These are phyloP conservation scores for Lactifluus volemus DNA, from an alignment of 768 basidiomycete species.

Conservation along the genomic window DNA sequence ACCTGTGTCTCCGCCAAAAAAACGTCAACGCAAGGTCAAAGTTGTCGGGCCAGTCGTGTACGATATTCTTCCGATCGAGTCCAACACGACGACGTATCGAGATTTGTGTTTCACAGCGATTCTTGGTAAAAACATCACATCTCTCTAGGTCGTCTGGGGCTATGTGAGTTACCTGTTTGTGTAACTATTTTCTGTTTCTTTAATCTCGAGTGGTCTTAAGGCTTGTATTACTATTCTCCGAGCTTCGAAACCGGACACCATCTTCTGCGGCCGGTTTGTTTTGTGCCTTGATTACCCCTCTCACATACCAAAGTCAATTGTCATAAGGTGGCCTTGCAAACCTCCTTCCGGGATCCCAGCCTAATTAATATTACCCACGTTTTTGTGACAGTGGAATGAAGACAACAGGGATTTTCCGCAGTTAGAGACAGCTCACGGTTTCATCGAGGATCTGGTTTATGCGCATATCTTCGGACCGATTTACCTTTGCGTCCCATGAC, in stretches of 20 bases:
- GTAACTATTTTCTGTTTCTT: too few species aligned
- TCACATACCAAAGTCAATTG: background rate
- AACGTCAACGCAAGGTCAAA: slow-evolving; percentile 27
- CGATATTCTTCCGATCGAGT: slow-evolving; percentile 63
- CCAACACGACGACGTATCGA: slow-evolving; percentile 57
- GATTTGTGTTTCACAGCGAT: slow-evolving; percentile 36
- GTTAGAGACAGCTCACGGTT: background rate
- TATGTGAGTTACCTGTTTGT: background rate
- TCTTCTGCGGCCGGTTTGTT: slow-evolving; percentile 65
- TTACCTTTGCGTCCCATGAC: slow-evolving; percentile 82
- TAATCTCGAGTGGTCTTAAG: slow-evolving; percentile 24
- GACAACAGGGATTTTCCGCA: slow-evolving; percentile 38
- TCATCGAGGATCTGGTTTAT: slow-evolving; percentile 64
- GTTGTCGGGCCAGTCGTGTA: slow-evolving; percentile 43
- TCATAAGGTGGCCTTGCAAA: slow-evolving; percentile 26
- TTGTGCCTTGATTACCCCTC: background rate
- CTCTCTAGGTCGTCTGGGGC: slow-evolving; percentile 9
- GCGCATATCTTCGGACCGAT: slow-evolving; percentile 85
- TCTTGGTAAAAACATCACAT: background rate
- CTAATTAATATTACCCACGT: background rate
- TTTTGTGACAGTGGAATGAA: slow-evolving; percentile 68
- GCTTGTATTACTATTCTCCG: slow-evolving; percentile 80
- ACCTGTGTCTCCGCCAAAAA: slow-evolving; percentile 19
- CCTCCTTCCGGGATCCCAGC: background rate
- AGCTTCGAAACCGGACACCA: slow-evolving; percentile 53